Base-by-base conservation (phyloP, 2,329 filamentous ascomycete genomes). In the Pseudogymnoascus sp. region DNA sequence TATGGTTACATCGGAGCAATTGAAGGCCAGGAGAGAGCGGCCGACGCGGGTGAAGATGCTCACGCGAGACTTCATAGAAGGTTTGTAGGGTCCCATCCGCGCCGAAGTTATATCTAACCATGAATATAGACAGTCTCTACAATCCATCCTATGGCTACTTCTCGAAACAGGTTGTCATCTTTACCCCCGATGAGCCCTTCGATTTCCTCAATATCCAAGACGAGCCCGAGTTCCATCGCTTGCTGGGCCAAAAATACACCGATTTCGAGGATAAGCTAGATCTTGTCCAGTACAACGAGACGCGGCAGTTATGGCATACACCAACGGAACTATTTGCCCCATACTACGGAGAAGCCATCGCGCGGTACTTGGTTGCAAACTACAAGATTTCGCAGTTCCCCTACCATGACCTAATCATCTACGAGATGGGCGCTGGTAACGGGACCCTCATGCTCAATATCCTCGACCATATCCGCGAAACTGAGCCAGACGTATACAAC, bases 381-480 rank as follows among this genome's bases (percentile, higher is more conserved):
- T 99, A 99, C 82, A 92, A 95, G 74, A 85, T 97, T 74, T 91
- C 90, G 51, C 85, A 91, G 63, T 97, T 95, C 74, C 95, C 95
- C 2, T 97, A 97, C 79, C 88, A 97, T 76, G 95, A 99, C 76
- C 84, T 99, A 62, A 90, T 96, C 71, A 96, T 99, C 75, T 99
- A 97, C 82, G 95, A 99, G 75, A 96, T 99, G 89, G 95, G 95
- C 62, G 95, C 95, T 40, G 95, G 95, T 70, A 93, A 96, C 71
- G 95, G 95, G 67, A 99, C 96, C 0, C 84, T 99, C 73, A 99
- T 99, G 95, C 83, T 95, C 73, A 99, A 99, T 76, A 93, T 99
- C 64, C 83, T 99, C 66, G 93, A 99, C 80, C 96, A 96, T 76
- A 96, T 99, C 74, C 90, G 93, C 67, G 88, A 90, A 68, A 83